Evolutionary conservation across 1,284 basidiomycete genomes (phyloP).

Genomic region (Ceratorhiza oryzae-sativae): DNA sequence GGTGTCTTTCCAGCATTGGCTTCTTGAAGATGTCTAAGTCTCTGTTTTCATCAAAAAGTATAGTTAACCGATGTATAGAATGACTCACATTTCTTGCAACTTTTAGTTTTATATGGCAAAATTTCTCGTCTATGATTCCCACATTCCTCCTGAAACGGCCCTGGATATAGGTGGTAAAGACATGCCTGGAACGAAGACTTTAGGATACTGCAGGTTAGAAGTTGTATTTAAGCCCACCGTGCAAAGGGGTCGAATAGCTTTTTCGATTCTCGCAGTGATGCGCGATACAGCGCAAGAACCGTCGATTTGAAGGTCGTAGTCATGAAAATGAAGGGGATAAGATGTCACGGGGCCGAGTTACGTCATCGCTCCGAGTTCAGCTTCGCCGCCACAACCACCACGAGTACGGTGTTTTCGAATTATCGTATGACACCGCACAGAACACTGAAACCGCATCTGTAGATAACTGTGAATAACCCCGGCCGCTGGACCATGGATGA

Average conservation of each 20-base stretch:
- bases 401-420: constrained; percentile 1
- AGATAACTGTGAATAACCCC: not conserved
- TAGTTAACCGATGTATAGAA: not conserved
- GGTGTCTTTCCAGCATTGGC: constrained; percentile 63
- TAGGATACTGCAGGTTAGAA: not conserved
- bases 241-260: constrained; percentile 22
- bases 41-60: constrained; percentile 53
- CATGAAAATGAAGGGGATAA: not conserved
- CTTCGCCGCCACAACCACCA: constrained; percentile 18
- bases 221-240: constrained; percentile 3
- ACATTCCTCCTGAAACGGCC: constrained; percentile 60
- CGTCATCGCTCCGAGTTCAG: not conserved
- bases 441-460: not conserved
- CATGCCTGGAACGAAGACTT: constrained; percentile 57
- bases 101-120: constrained; percentile 57
- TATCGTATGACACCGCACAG: not conserved
- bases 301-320: constrained; percentile 4
- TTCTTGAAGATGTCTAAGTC: constrained; percentile 60
- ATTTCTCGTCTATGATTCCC: constrained; percentile 41
- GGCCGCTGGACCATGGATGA: constrained; percentile 51
- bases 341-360: not conserved
- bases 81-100: constrained; percentile 59
- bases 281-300: constrained; percentile 34
- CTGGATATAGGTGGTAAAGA: constrained; percentile 66
- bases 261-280: constrained; percentile 20